Conservation (phyloP, 2,329 filamentous ascomycete species). For the Stagonosporopsis chrysanthemi region DNA sequence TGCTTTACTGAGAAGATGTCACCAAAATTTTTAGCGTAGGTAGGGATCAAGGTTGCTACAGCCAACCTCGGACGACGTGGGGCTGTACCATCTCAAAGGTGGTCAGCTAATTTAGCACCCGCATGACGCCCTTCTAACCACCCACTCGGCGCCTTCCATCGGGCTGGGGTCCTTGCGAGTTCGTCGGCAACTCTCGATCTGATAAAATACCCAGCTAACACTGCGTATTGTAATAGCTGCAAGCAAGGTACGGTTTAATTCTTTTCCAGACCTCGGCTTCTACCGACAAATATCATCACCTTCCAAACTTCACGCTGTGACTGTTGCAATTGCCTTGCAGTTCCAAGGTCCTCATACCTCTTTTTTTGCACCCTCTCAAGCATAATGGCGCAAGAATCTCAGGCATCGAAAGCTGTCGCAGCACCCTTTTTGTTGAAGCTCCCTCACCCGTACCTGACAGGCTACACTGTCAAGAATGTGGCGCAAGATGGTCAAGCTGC, state of each 20-base stretch:
- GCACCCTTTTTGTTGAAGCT: slow-evolving; percentile 44
- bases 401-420: slow-evolving; percentile 21
- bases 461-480: slow-evolving; percentile 40
- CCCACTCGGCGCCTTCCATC: slow-evolving; percentile 30
- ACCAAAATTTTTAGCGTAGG: slow-evolving; percentile 28
- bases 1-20: slow-evolving; percentile 28
- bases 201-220: slow-evolving; percentile 35
- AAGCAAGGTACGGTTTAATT: slow-evolving; percentile 16
- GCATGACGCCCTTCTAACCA: slow-evolving; percentile 34
- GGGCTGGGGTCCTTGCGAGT: background rate
- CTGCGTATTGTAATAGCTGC: slow-evolving; percentile 36
- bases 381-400: slow-evolving; percentile 32
- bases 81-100: slow-evolving; percentile 24
- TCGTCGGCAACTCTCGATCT: slow-evolving; percentile 15
- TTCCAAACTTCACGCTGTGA: slow-evolving; percentile 19
- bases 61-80: slow-evolving; percentile 24
- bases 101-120: slow-evolving; percentile 27
- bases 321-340: slow-evolving; percentile 16
- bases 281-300: background rate
- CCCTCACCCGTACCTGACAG: slow-evolving; percentile 49
- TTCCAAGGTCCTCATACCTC: slow-evolving; percentile 9
- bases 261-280: slow-evolving; percentile 38
- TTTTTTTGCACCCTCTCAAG: background rate
- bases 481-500: slow-evolving; percentile 29
- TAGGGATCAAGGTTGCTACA: slow-evolving; percentile 11